These are phyloP conservation scores for Daldinia concentrica DNA, from an alignment of 495 filamentous ascomycete genomes.

Conservation along the genomic window DNA sequence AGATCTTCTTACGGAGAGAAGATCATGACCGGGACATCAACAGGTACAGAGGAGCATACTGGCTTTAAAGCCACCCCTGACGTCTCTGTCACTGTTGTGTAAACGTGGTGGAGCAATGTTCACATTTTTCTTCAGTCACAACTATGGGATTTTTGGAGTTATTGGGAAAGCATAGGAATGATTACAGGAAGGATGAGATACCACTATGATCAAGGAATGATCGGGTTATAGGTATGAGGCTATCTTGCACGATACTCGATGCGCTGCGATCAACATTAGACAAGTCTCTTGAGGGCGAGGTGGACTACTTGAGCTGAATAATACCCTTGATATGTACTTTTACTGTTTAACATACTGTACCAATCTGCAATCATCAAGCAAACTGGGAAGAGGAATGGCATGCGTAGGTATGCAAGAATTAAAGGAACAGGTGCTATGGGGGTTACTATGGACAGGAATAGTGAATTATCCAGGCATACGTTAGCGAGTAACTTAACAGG, in stretches of 20 bases:
- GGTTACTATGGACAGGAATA: not conserved
- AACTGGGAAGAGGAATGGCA: slow-evolving; percentile 5
- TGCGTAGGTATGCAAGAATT: not conserved
- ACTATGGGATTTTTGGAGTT: slow-evolving; percentile 41
- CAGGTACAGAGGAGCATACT: slow-evolving; percentile 19
- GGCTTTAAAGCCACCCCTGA: slow-evolving; percentile 22
- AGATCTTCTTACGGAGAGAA: slow-evolving; percentile 22
- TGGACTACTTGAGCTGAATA: slow-evolving; percentile 35
- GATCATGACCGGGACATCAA: not conserved
- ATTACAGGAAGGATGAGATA: slow-evolving; percentile 37
- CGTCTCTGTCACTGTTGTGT: slow-evolving; percentile 36
- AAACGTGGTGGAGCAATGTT: slow-evolving; percentile 18
- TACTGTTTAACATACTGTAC: slow-evolving; percentile 45
- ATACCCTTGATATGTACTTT: slow-evolving; percentile 46
- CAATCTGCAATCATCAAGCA: slow-evolving; percentile 24
- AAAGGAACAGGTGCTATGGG: not conserved
- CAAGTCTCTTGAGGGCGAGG: slow-evolving; percentile 23
- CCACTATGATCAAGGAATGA: slow-evolving; percentile 39
- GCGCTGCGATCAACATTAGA: slow-evolving; percentile 19
- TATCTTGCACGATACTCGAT: slow-evolving; percentile 34
- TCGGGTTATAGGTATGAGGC: slow-evolving; percentile 27
- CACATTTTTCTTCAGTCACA: slow-evolving; percentile 28
- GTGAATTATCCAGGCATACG: not conserved
- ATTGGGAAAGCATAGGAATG: slow-evolving; percentile 31
- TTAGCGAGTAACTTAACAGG: not conserved